Evolutionary conservation across 441 rosid genomes (phyloP), one percentile per base, ranked within the genome.

Genomic region (Adansonia madagascariensis): DNA sequence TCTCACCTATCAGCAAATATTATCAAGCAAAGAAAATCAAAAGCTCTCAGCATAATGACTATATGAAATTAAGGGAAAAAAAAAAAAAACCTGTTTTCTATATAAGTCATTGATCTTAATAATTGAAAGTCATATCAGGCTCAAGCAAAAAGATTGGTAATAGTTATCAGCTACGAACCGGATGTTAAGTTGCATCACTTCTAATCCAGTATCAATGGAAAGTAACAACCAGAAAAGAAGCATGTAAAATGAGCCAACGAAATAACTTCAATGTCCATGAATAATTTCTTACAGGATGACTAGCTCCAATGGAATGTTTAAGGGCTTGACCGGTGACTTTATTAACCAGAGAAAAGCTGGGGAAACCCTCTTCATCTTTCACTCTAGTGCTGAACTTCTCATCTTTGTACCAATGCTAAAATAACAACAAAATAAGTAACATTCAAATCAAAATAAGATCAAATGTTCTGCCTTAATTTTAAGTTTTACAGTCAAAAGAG

Each of bases 361-460:
- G 98, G 64, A 17, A 80, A 24, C 98, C 97, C 11, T 88, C 99
- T 79, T 82, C 89, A 73, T 95, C 98, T 78, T 91, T 93, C 73
- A 92, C 96, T 55, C 86, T 82, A 6, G 92, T 88, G 80, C 97
- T 92, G 84, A 71, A 91, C 82, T 88, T 92, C 86, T 90, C 90
- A 76, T 92, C 98, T 84, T 93, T 94, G 85, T 80, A 90, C 98
- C 98, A 94, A 71, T 88, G 88, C 98, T 94, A 46, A 43, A 74
- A 20, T 10, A 74, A 8, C 6, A 20, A 3, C 31, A 14, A 0
- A 17, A 44, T 12, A n/a, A 41, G 22, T 4, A 66, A 2, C 9
- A n/a, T 43, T 6, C 27, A 14, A 31, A 62, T 68, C 39, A 11
- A 68, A 20, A 22, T 6, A 11, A 22, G 8, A 44, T 17, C 24